Percentiles rank a stretch among this genome's conserved stretches.
These are phyloP conservation scores for Aspergillus carlsbadensis DNA, from an alignment of 495 filamentous ascomycete genomes.

Conservation along the genomic window DNA sequence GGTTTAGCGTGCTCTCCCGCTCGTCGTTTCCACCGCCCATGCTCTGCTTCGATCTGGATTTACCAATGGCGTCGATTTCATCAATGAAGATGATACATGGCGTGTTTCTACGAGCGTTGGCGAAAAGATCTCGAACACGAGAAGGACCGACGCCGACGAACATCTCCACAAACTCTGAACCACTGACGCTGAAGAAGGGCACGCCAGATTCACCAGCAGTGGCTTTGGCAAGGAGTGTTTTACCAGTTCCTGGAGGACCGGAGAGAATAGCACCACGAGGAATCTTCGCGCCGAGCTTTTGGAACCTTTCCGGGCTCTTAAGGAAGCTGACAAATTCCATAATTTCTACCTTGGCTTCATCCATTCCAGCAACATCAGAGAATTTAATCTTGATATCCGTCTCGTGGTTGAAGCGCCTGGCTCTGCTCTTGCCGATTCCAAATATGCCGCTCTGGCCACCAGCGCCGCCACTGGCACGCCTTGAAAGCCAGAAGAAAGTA, in stretches of 20 bases:
- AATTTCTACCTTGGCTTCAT: constrained; percentile 96
- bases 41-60: constrained; percentile 73
- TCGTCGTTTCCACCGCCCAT: constrained; percentile 93
- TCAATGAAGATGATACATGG: constrained; percentile 99
- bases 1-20: constrained; percentile 93
- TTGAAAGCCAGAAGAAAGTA: constrained; percentile 68
- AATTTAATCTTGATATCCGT: constrained; percentile 95
- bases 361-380: constrained; percentile 95
- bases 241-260: constrained; percentile 96
- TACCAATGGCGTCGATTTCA: constrained; percentile 97
- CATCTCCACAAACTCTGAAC: constrained; percentile 99
- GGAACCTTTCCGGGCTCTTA: constrained; percentile 83
- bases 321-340: constrained; percentile 99
- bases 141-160: constrained; percentile 98
- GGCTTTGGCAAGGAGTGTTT: constrained; percentile 94
- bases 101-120: constrained; percentile 90
- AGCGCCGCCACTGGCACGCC: constrained; percentile 61
- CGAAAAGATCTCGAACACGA: constrained; percentile 91
- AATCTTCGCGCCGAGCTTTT: constrained; percentile 94
- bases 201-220: constrained; percentile 97
- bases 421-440: constrained; percentile 90
- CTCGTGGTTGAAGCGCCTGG: constrained; percentile 96
- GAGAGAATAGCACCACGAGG: constrained; percentile 95
- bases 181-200: constrained; percentile 96
- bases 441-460: constrained; percentile 81